These are phyloP conservation scores for Hygrocybe punicea DNA, from an alignment of 768 basidiomycete species.

Conservation along the genomic window DNA sequence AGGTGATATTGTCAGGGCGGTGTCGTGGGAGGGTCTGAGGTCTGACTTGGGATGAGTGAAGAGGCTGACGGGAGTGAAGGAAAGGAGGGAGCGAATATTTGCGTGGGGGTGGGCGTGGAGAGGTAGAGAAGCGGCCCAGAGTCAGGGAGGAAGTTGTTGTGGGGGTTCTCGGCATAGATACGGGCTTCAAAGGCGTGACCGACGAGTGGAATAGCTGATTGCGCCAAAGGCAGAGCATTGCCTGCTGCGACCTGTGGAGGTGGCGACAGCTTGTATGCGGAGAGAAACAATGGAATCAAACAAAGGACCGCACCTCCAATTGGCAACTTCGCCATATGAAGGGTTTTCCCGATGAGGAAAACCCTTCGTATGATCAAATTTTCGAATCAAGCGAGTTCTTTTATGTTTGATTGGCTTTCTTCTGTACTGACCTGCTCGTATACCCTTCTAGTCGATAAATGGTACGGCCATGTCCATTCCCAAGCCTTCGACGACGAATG, in stretches of 20 bases:
- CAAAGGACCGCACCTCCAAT: conserved; percentile 58
- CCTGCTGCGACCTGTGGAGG: conserved; percentile 75
- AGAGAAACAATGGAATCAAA: not conserved
- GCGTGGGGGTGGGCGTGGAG: conserved; percentile 73
- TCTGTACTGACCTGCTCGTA: too few species aligned
- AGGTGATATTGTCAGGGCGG: conserved; percentile 42
- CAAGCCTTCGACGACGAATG: too few species aligned
- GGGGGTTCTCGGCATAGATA: conserved; percentile 93
- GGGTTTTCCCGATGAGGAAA: too few species aligned
- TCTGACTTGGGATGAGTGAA: conserved; percentile 26
- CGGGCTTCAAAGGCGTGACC: conserved; percentile 95
- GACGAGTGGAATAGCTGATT: conserved; percentile 76
- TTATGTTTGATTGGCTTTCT: too few species aligned
- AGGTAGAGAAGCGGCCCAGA: conserved; percentile 80
- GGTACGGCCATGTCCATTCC: too few species aligned
- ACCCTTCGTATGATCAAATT: too few species aligned
- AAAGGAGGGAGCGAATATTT: conserved; percentile 56
- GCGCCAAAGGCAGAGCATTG: conserved; percentile 75
- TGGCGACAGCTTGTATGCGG: not conserved
- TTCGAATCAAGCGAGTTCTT: too few species aligned
- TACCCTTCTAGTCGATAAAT: too few species aligned
- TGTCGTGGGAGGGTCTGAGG: conserved; percentile 30
- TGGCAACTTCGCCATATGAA: too few species aligned
- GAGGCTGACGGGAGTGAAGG: conserved; percentile 23
- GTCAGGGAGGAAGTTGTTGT: conserved; percentile 90